Evolutionary conservation across 805 yeast species (phyloP).

Genomic region (Ogataea salicorniae): DNA sequence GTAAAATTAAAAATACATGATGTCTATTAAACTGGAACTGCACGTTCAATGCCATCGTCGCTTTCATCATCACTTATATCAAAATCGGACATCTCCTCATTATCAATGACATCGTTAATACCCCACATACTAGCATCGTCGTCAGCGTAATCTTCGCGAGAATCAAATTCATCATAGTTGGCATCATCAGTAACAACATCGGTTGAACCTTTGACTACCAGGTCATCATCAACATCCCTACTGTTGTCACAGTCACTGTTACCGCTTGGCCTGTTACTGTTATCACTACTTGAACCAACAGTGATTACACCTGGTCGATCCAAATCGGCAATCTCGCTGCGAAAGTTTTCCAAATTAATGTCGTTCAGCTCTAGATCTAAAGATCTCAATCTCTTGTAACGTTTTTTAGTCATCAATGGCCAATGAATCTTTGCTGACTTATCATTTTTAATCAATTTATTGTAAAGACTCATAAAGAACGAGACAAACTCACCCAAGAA

Average conservation of each 20-base stretch:
- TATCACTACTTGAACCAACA: not conserved
- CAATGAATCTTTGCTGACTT: constrained; percentile 16
- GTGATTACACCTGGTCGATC: not conserved
- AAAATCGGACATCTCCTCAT: constrained; percentile 18
- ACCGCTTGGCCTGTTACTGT: not conserved
- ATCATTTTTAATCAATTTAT: constrained; percentile 2
- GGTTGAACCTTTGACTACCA: not conserved
- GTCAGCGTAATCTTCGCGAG: constrained; percentile 1
- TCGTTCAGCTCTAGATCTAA: constrained; percentile 19
- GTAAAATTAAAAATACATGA: not conserved
- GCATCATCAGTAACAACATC: not conserved
- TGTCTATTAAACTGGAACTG: constrained; percentile 1
- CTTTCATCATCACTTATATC: constrained; percentile 25
- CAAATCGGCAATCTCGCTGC: not conserved
- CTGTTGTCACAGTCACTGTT: not conserved
- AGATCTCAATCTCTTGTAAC: constrained; percentile 23
- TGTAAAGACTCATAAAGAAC: constrained; percentile 11
- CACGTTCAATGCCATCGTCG: constrained; percentile 30
- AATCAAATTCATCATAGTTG: not conserved
- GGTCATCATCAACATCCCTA: not conserved
- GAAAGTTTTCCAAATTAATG: constrained; percentile 1
- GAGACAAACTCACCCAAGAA: constrained; percentile 15
- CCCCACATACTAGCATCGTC: constrained; percentile 5
- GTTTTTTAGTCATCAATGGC: constrained; percentile 16
- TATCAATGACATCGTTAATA: constrained; percentile 11